Conservation (phyloP, 768 basidiomycete genomes). For the Tricholoma sp. region DNA sequence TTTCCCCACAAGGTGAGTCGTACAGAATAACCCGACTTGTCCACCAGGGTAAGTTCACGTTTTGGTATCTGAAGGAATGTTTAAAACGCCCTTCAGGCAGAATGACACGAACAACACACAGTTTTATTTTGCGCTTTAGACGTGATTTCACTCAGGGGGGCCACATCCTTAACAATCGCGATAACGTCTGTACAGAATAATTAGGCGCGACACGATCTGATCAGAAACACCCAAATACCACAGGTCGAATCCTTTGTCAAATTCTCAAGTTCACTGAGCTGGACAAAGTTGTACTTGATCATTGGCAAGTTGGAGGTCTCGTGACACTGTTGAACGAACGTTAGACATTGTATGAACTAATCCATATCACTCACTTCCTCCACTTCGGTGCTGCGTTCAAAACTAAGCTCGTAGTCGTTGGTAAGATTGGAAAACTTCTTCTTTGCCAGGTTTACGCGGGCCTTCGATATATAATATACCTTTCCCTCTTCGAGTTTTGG, state of each 20-base stretch:
- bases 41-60: conserved; percentile 86
- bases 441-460: conserved; percentile 90
- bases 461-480: conserved; percentile 88
- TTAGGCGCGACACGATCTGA: conserved; percentile 5
- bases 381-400: conserved; percentile 82
- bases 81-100: conserved; percentile 2
- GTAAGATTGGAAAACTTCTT: conserved; percentile 89
- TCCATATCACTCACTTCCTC: conserved; percentile 56
- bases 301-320: conserved; percentile 74
- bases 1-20: conserved; percentile 95
- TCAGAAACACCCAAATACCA: conserved; percentile 47
- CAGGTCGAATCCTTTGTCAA: conserved; percentile 76
- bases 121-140: conserved; percentile 70
- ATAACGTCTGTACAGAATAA: conserved; percentile 64
- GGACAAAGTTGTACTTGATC: conserved; percentile 80
- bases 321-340: conserved; percentile 53
- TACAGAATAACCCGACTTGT: conserved; percentile 71
- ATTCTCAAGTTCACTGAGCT: conserved; percentile 55
- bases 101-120: conserved; percentile 30
- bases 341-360: conserved; percentile 2
- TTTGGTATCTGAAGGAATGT: conserved; percentile 60
- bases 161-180: conserved; percentile 77
- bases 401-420: conserved; percentile 89
- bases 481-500: conserved; percentile 87
- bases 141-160: conserved; percentile 62